Base-by-base conservation (phyloP, 2,329 filamentous ascomycete species). In the Sordariomycetes sp. region DNA sequence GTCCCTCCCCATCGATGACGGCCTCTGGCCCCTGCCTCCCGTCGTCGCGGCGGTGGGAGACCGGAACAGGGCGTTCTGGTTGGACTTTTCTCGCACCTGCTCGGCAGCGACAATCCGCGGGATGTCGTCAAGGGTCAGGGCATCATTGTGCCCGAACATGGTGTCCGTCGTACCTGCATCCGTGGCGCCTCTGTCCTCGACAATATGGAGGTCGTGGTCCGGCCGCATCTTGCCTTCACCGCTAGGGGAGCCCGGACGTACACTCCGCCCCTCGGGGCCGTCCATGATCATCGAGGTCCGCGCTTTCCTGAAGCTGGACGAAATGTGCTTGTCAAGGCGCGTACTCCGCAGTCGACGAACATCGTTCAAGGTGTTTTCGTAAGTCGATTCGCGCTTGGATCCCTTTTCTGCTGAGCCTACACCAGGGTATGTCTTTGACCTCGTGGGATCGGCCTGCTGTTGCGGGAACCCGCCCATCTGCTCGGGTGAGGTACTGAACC, bases 281-380 rank as follows among this genome's bases (percentile, higher is more conserved):
- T 96, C 91, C 69, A 99, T 91, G 59, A 99, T 91, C 57, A 90
- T 82, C 10, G 94, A 97, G 28, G 89, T 90, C 62, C 94, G 82
- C 54, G 92, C 89, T 65, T 91, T 94, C 67, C 89, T 88, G 68
- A 92, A 90, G 55, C 90, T 96, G 24, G 90, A 95, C 39, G 92
- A 97, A 51, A 99, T 74, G 65, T 95, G 90, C 66, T 95, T 92
- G 66, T 99, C 92, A 67, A 97, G 86, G 34, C 94, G 85, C 24
- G 92, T 97, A 60, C 94, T 97, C 62, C 92, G 85, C 59, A 99
- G 73, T 61, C 94, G 82, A 65, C 90, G 86, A 67, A 99, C 94
- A 71, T 99, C 94, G 62, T 94, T 95, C 63, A 99, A 85, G 53
- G 92, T 96, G 72, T 91, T 95, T 73, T 97, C 92, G 67, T 97